phyloP scores from a whole-genome alignment of 805 yeast species.

The Starmerella lactis-condensi region DNA sequence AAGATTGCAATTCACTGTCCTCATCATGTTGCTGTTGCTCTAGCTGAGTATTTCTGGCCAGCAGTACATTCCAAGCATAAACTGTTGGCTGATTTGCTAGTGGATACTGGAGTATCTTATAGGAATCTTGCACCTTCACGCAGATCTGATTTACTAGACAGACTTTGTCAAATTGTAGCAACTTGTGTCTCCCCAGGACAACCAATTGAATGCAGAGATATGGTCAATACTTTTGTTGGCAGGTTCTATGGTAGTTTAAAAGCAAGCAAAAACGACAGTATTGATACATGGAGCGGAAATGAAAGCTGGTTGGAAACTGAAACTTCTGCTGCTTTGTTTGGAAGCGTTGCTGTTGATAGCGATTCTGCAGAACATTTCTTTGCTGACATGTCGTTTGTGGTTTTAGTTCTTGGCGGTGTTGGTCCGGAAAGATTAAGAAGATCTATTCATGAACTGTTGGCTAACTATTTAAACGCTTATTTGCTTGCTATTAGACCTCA shows the following conservation, averaged over 20 bases:
- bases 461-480: conserved; percentile 7
- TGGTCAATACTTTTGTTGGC: conserved; percentile 5
- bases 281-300: conserved; percentile 6
- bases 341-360: conserved; percentile 4
- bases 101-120: background rate
- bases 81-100: conserved; percentile 4
- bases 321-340: conserved; percentile 4
- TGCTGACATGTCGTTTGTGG: conserved; percentile 4
- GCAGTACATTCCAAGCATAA: background rate
- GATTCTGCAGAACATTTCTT: conserved; percentile 4
- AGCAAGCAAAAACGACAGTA: background rate
- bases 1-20: background rate
- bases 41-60: conserved; percentile 9
- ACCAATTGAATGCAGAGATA: conserved; percentile 3
- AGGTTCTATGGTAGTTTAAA: conserved; percentile 1
- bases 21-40: background rate
- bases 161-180: conserved; percentile 6
- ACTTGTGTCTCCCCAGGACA: background rate
- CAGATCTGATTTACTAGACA: too few species aligned
- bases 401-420: conserved; percentile 5
- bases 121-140: too few species aligned
- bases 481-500: too few species aligned
- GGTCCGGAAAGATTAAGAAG: conserved; percentile 5
- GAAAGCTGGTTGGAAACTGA: conserved; percentile 4
- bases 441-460: conserved; percentile 4